Evolutionary conservation across 1,284 basidiomycete species (phyloP), one percentile per base, ranked within the genome.

Genomic region (Cystobasidium pallidum): DNA sequence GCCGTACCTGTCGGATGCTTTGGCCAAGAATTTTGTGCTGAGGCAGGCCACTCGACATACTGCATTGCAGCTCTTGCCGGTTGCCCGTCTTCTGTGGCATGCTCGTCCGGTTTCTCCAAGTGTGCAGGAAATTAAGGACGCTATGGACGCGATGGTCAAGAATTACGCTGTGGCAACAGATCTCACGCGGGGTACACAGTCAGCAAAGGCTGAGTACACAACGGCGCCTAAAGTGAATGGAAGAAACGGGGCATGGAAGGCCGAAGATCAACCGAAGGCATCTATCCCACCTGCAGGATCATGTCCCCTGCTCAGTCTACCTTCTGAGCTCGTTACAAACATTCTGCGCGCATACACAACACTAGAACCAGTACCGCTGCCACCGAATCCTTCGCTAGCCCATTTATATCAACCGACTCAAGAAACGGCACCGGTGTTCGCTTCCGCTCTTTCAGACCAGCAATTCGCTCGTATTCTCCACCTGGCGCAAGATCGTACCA

Each of bases 401-500:
- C n/a, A 28, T 15, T 10, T 34, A 2, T 71, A 49, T 58, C 28
- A 63, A n/a, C 59, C 61, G 11, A 41, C 32, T 17, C 68, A 71
- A 51, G 57, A 58, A 13, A 47, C n/a, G 10, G 11, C 34, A 0
- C 59, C 68, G 10, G 49, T 64, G 2, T 71, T 71, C 41, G 68
- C 68, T 39, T 73, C 73, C 8, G 59, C 73, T 0, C 62, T 74
- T 2, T 55, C 55, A 26, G 58, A 74, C 19, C 45, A 39, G 17
- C 73, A 74, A 49, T 70, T 74, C 45, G 21, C 34, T 19, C 51
- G 57, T 15, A 66, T 74, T 21, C 26, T 74, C 8, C 51, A 47
- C 32, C 41, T 64, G 24, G 66, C 65, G 24, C 28, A 71, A 39
- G 73, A 74, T 45, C 41, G 73, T n/a, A 28, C 45, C 11, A 62